Base-by-base conservation (phyloP, 768 basidiomycete genomes). In the Mycena sanguinolenta region DNA sequence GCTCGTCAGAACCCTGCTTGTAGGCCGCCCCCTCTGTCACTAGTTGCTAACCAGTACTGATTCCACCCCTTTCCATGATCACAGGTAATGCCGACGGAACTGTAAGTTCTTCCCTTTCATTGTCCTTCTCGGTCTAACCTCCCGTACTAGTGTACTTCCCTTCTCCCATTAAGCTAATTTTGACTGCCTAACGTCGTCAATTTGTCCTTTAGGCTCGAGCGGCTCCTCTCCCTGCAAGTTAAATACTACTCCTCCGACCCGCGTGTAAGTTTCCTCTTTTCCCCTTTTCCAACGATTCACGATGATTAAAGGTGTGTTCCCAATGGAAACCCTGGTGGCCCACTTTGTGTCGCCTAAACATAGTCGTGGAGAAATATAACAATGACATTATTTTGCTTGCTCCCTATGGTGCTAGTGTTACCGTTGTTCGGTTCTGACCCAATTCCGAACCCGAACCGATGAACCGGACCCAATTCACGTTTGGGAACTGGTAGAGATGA, bases 301-400 rank as follows among this genome's bases (percentile, higher is more conserved):
- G 58, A 44, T 44, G 27, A 44, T 46, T 59, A 19, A 59, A 59
- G 58, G 42, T 59, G 58, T 30, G 46, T 59, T 59, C 58, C 46
- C 58, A 59, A 59, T 44, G 58, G 58, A 59, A 59, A 59, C 32
- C 58, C 58, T 30, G 58, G 58, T 59, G 58, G 58, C 58, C 58
- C 58, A 42, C 58, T 59, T 46, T 59, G 58, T 42, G 39, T 59
- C 58, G 58, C 58, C 46, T 59, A 42, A 59, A 30, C 58, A 59
- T 42, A 59, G 58, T 19, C 58, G 42, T 59, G 23, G 36, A 58
- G 57, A 58, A 39, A 58, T 58, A 44, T 25, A 30, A 44, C 46
- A 59, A 59, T 44, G 19, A 44, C 1, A 46, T 59, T 30, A 59
- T 44, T 44, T 44, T 44, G 38, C 17, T 19, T 39, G 36, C 23